Conservation (phyloP, 495 filamentous ascomycete genomes). For the Jackrogersella minutella region DNA sequence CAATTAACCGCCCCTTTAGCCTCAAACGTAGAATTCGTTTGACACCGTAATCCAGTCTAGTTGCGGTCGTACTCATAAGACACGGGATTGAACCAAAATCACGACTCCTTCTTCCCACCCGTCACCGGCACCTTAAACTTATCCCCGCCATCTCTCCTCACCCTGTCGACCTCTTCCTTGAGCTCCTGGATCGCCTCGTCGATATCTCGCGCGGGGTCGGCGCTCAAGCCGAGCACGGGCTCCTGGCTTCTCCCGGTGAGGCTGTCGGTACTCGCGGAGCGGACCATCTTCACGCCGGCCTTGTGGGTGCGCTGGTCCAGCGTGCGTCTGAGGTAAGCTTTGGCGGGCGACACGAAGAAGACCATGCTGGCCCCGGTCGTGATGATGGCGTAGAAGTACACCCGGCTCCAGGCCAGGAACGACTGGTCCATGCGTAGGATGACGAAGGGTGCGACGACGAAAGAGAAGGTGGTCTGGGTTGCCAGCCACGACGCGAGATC, state of each 20-base stretch:
- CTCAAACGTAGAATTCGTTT: too few species aligned
- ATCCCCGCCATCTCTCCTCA: background rate
- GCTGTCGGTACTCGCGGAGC: slow-evolving; percentile 52
- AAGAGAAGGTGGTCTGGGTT: slow-evolving; percentile 86
- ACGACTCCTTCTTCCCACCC: slow-evolving; percentile 15
- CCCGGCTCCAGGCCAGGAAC: slow-evolving; percentile 76
- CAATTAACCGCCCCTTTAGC: too few species aligned
- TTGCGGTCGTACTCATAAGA: too few species aligned
- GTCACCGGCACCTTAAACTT: slow-evolving; percentile 2
- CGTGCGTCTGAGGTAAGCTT: slow-evolving; percentile 62
- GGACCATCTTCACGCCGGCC: slow-evolving; percentile 44
- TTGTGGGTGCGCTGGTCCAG: slow-evolving; percentile 62
- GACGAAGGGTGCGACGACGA: slow-evolving; percentile 83
- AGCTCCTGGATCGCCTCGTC: slow-evolving; percentile 83
- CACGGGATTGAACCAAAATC: background rate
- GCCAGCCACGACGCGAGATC: slow-evolving; percentile 80
- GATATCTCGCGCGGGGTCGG: slow-evolving; percentile 78
- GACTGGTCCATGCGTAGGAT: slow-evolving; percentile 73
- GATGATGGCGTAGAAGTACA: slow-evolving; percentile 88
- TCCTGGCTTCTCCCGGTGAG: slow-evolving; percentile 46
- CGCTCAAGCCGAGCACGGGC: slow-evolving; percentile 77
- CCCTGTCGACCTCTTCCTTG: slow-evolving; percentile 62
- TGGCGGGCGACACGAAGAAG: slow-evolving; percentile 84
- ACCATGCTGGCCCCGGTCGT: slow-evolving; percentile 68
- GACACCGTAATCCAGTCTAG: too few species aligned